Conservation (phyloP, 441 rosid species). For the Iberis amara region DNA sequence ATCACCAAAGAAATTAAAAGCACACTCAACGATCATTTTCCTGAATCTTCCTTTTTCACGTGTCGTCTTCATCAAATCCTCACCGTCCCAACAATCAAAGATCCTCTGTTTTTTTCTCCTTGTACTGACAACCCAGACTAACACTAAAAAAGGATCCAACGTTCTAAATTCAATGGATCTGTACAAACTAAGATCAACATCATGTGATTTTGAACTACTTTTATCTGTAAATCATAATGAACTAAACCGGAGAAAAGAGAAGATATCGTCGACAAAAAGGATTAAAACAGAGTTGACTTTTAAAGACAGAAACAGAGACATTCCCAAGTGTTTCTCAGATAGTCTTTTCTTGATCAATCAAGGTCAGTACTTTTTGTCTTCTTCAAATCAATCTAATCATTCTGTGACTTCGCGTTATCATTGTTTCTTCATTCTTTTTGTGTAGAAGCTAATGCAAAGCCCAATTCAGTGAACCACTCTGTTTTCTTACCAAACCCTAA, state of each 20-base stretch:
- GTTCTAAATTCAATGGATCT: slow-evolving; percentile 24
- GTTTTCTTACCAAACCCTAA: slow-evolving; percentile 16
- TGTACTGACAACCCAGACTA: slow-evolving; percentile 25
- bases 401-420: no score
- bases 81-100: slow-evolving; percentile 31
- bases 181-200: slow-evolving; percentile 26
- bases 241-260: slow-evolving; percentile 17
- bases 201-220: slow-evolving; percentile 33
- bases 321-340: slow-evolving; percentile 16
- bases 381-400: no score
- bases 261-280: slow-evolving; percentile 17
- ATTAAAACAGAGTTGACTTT: slow-evolving; percentile 29
- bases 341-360: slow-evolving; percentile 27
- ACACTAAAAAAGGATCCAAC: slow-evolving; percentile 20
- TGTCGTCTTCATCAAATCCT: slow-evolving; percentile 40
- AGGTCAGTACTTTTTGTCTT: not conserved
- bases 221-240: slow-evolving; percentile 7
- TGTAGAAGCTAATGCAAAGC: slow-evolving; percentile 13
- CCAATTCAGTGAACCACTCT: slow-evolving; percentile 7
- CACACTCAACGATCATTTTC: slow-evolving; percentile 18
- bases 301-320: slow-evolving; percentile 14
- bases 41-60: slow-evolving; percentile 32
- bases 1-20: slow-evolving; percentile 22
- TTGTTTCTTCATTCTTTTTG: slow-evolving; percentile 22
- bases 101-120: slow-evolving; percentile 22